These are phyloP conservation scores for Strigomonas oncopelti DNA, from an alignment of 208 protist species.

Conservation along the genomic window DNA sequence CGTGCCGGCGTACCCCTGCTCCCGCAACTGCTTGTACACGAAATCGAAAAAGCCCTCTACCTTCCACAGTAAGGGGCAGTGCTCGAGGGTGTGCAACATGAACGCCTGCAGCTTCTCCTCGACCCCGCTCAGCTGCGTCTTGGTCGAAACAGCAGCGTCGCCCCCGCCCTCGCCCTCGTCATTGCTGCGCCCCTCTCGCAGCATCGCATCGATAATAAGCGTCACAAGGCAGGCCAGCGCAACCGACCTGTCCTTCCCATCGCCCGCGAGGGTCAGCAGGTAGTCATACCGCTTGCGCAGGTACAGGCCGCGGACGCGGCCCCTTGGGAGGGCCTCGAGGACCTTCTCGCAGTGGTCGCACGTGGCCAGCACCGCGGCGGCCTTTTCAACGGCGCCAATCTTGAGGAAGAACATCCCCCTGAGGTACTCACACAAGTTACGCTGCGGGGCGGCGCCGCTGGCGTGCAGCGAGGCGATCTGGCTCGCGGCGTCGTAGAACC, in stretches of 20 bases:
- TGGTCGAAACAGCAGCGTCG: no score
- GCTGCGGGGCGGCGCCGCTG: conserved; percentile 28
- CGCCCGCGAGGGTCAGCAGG: conserved; percentile 3
- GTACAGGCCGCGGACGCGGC: conserved; percentile 27
- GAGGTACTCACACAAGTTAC: conserved; percentile 36
- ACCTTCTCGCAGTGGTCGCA: conserved; percentile 68
- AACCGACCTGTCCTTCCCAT: no score
- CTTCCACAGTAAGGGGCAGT: conserved; percentile 30
- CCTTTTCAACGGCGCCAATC: conserved; percentile 20
- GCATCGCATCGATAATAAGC: conserved; percentile 6
- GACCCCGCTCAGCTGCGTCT: no score
- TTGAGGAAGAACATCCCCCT: conserved; percentile 54
- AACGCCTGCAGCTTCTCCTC: no score
- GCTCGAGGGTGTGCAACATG: no score
- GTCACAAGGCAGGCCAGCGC: conserved; percentile 10
- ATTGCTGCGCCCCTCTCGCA: background rate
- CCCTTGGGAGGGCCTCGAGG: conserved; percentile 25
- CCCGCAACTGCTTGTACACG: conserved; percentile 67
- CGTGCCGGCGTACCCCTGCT: conserved; percentile 72
- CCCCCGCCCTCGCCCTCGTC: background rate
- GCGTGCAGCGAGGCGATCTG: conserved; percentile 19
- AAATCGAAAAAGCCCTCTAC: conserved; percentile 37
- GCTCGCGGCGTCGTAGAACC: conserved; percentile 60
- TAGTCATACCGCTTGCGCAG: conserved; percentile 51
- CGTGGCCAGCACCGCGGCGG: conserved; percentile 43